Conservation (phyloP, 257 asterid species). For the Solanum piurae region DNA sequence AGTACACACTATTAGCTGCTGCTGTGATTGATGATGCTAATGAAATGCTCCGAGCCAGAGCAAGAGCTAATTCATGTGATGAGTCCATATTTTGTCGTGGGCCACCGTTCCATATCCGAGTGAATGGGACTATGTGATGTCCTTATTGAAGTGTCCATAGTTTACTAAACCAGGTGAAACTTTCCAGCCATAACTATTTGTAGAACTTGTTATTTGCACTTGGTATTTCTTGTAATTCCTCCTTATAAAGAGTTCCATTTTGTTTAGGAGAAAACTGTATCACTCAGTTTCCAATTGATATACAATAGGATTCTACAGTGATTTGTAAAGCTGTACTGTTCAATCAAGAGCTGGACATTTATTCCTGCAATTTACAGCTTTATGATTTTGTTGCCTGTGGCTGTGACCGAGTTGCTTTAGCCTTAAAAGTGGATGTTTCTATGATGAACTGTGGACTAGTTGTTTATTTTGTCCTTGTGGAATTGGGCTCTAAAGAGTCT, state of each 20-base stretch:
- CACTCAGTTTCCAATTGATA: background rate
- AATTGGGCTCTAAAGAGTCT: background rate
- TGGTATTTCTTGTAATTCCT: background rate
- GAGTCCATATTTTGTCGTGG: conserved; percentile 96
- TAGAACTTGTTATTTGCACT: background rate
- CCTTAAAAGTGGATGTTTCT: background rate
- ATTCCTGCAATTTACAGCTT: background rate
- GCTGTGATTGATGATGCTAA: conserved; percentile 86
- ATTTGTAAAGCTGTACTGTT: background rate
- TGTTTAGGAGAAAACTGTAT: background rate
- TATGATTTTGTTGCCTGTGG: background rate
- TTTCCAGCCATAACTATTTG: background rate
- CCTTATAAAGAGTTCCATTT: background rate
- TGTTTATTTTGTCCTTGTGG: background rate
- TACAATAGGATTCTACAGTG: background rate
- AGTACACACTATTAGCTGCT: conserved; percentile 84
- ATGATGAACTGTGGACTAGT: background rate
- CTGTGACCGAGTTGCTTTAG: background rate
- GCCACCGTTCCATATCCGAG: conserved; percentile 87
- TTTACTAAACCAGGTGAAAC: background rate
- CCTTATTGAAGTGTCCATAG: background rate
- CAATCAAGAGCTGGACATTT: background rate
- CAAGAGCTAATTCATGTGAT: conserved; percentile 49
- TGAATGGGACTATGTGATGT: conserved; percentile 42
- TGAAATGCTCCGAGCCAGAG: conserved; percentile 89